These are phyloP conservation scores for Russula sp. DNA, from an alignment of 768 basidiomycete genomes.

Conservation along the genomic window DNA sequence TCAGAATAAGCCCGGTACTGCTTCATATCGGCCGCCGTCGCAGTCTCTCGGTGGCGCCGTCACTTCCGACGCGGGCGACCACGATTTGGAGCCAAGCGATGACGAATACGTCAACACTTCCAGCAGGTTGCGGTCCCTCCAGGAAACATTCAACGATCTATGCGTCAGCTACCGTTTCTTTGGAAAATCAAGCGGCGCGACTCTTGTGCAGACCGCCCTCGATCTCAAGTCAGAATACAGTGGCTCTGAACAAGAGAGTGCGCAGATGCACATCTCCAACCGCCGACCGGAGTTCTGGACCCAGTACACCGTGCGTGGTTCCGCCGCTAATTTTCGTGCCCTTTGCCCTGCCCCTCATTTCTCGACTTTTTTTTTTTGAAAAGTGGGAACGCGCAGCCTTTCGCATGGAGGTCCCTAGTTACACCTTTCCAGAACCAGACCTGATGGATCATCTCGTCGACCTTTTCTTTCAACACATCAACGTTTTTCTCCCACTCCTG, in stretches of 20 bases:
- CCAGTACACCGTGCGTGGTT: slow-evolving; percentile 35
- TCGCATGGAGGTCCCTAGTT: not conserved
- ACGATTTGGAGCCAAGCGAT: slow-evolving; percentile 18
- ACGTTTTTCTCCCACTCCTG: slow-evolving; percentile 39
- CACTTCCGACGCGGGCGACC: not conserved
- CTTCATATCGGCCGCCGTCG: slow-evolving; percentile 1
- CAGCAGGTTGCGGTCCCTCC: slow-evolving; percentile 23
- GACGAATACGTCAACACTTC: slow-evolving; percentile 26
- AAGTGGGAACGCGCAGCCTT: slow-evolving; percentile 16
- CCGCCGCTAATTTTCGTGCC: not conserved
- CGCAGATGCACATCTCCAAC: slow-evolving; percentile 21
- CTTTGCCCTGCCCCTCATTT: not conserved
- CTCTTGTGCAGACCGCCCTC: slow-evolving; percentile 36
- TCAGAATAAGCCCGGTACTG: slow-evolving; percentile 8
- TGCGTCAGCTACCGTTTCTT: slow-evolving; percentile 31
- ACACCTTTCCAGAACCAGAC: slow-evolving; percentile 30
- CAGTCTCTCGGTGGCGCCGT: not conserved
- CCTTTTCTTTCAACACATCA: slow-evolving; percentile 39
- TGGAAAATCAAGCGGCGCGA: slow-evolving; percentile 37
- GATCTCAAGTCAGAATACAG: slow-evolving; percentile 36
- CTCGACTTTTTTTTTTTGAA: not conserved
- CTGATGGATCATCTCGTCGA: slow-evolving; percentile 39
- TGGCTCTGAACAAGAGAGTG: slow-evolving; percentile 18
- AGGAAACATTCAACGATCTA: slow-evolving; percentile 28
- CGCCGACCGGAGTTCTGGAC: slow-evolving; percentile 47